A percentile compares a stretch with the other conserved stretches of the same genome.
phyloP scores from a whole-genome alignment of 2,329 filamentous ascomycete species.

The Chalaropsis thielavioides region DNA sequence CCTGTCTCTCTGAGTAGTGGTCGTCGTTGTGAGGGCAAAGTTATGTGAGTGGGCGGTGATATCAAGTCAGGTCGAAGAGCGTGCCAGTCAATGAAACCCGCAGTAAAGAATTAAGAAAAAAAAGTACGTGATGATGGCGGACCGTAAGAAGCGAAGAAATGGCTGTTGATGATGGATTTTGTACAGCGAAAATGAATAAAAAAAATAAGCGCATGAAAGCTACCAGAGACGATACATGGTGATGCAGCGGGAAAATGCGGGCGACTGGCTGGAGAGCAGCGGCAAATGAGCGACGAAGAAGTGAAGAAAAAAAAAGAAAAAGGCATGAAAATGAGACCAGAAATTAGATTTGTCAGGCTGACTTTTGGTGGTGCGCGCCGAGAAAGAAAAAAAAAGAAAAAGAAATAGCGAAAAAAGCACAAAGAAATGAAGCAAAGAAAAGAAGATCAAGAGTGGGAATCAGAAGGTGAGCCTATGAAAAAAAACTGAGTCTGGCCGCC shows the following conservation, averaged over 20 bases:
- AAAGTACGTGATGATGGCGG: background rate
- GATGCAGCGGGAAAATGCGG: slow-evolving; percentile 14
- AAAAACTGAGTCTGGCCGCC: background rate
- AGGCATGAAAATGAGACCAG: background rate
- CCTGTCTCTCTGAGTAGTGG: background rate
- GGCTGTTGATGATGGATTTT: background rate
- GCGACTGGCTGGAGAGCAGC: slow-evolving; percentile 12
- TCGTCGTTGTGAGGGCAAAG: background rate
- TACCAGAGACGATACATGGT: slow-evolving; percentile 14
- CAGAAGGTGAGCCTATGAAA: slow-evolving; percentile 20
- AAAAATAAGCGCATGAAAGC: slow-evolving; percentile 14
- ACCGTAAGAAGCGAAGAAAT: slow-evolving; percentile 19
- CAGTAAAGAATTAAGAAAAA: slow-evolving; percentile 24
- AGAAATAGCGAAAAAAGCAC: background rate
- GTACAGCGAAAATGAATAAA: slow-evolving; percentile 16
- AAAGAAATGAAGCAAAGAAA: background rate
- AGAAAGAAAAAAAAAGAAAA: background rate
- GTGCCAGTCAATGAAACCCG: slow-evolving; percentile 34
- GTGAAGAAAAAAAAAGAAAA: slow-evolving; percentile 9
- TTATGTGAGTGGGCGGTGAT: slow-evolving; percentile 21
- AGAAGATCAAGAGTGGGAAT: slow-evolving; percentile 19
- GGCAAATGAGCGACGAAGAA: slow-evolving; percentile 15
- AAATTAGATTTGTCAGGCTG: background rate
- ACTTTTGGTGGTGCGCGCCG: background rate
- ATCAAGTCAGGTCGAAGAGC: slow-evolving; percentile 26